phyloP scores from a whole-genome alignment of 2,329 filamentous ascomycete genomes.

The Chaetothyriales sp. region DNA sequence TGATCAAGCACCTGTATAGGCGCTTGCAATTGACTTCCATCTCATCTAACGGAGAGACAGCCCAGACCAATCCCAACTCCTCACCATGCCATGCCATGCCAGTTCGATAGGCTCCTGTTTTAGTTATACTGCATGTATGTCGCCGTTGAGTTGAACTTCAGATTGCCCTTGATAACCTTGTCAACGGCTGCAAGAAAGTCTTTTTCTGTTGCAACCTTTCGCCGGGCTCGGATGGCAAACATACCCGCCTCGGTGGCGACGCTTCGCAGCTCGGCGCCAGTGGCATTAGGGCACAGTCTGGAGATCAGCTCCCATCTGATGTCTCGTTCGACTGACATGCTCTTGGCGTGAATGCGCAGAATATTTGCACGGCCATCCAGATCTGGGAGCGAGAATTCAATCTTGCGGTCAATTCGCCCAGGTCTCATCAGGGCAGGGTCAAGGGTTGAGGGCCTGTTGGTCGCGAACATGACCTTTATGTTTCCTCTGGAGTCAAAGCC shows the following conservation, averaged over 20 bases:
- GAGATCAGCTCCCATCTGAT: conserved; percentile 99
- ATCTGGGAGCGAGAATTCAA: conserved; percentile 93
- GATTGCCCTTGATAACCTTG: conserved; percentile 63
- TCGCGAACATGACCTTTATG: conserved; percentile 99
- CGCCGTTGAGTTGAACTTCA: conserved; percentile 98
- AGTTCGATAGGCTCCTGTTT: conserved; percentile 7
- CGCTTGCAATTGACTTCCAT: background rate
- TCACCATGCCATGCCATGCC: background rate
- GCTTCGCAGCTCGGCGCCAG: conserved; percentile 85
- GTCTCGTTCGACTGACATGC: conserved; percentile 96
- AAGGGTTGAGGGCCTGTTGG: conserved; percentile 86
- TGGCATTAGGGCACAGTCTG: conserved; percentile 89
- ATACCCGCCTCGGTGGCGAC: conserved; percentile 97
- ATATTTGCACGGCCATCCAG: conserved; percentile 96
- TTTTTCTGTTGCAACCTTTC: conserved; percentile 98
- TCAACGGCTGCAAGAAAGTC: conserved; percentile 95
- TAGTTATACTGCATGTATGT: conserved; percentile 99
- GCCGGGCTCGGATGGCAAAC: conserved; percentile 86
- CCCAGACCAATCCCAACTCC: background rate
- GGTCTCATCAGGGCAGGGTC: conserved; percentile 96
- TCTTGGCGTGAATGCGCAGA: conserved; percentile 95
- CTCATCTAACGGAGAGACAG: background rate
- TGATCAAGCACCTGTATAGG: background rate
- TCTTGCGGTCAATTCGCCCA: conserved; percentile 95
- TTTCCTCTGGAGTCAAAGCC: conserved; percentile 94